Percentiles rank a stretch among this genome's conserved stretches.
These are phyloP conservation scores for Chlamydomonas schloesseri DNA, from an alignment of 139 green algal species.

Conservation along the genomic window DNA sequence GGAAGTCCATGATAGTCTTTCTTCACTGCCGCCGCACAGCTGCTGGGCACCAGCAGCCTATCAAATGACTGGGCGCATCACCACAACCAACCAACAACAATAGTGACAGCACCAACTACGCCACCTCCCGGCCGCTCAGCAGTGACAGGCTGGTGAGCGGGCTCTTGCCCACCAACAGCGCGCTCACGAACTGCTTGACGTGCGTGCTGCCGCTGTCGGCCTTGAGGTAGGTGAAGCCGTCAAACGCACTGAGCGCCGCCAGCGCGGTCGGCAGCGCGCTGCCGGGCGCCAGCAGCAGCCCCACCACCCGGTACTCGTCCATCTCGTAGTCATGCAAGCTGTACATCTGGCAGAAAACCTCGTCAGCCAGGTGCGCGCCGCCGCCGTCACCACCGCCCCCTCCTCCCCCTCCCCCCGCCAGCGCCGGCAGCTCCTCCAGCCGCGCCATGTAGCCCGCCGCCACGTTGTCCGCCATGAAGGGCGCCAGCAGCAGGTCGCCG, in stretches of 20 bases:
- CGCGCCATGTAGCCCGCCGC: conserved; percentile 16
- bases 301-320: conserved; percentile 27
- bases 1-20: too few relatives aligned
- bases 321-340: not conserved
- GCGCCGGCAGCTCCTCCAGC: conserved; percentile 1
- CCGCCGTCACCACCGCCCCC: too few relatives aligned
- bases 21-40: too few relatives aligned
- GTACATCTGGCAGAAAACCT: conserved; percentile 25
- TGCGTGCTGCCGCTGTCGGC: not conserved
- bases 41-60: too few relatives aligned
- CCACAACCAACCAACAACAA: too few relatives aligned
- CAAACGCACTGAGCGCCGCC: not conserved
- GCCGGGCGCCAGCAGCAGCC: conserved; percentile 28
- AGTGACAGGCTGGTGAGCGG: conserved; percentile 19
- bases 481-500: conserved; percentile 6
- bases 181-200: conserved; percentile 29
- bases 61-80: too few relatives aligned
- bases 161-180: conserved; percentile 34
- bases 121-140: not conserved
- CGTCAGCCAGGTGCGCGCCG: not conserved
- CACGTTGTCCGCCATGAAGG: conserved; percentile 41
- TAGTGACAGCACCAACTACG: not conserved
- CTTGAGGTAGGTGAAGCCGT: conserved; percentile 33
- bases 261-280: not conserved
- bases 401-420: too few relatives aligned